Percentiles rank a stretch among this genome's conserved stretches.
phyloP scores from a whole-genome alignment of 345 rosid genomes.

The Physaria fendleri region DNA sequence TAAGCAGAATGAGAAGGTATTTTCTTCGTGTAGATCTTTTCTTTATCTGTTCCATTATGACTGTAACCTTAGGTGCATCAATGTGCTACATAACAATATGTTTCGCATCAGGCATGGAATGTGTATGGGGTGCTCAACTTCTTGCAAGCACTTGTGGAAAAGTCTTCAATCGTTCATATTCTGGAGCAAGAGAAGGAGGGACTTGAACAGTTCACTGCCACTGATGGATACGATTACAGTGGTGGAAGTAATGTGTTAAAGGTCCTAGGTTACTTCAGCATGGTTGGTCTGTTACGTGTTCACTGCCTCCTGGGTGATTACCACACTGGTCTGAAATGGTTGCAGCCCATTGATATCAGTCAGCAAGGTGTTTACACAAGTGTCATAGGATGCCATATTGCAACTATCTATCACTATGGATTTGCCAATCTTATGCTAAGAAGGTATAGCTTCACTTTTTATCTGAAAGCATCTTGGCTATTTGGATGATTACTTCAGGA shows the following conservation, averaged over 20 bases:
- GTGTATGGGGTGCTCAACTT: conserved; percentile 97
- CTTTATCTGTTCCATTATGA: too few species aligned
- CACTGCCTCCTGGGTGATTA: conserved; percentile 97
- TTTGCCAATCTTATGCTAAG: conserved; percentile 97
- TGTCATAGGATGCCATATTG: conserved; percentile 92
- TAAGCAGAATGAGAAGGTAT: conserved; percentile 69
- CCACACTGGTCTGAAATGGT: conserved; percentile 88
- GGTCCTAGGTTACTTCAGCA: conserved; percentile 95
- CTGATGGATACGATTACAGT: conserved; percentile 90
- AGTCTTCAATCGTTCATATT: conserved; percentile 76
- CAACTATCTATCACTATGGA: conserved; percentile 92
- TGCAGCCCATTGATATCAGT: conserved; percentile 85
- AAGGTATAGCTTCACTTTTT: conserved; percentile 42
- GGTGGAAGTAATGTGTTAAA: conserved; percentile 98
- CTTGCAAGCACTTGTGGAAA: conserved; percentile 97
- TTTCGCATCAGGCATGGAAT: conserved; percentile 73
- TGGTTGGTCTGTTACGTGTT: conserved; percentile 91
- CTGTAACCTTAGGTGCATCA: too few species aligned
- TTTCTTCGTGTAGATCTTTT: background rate
- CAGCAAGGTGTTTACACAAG: conserved; percentile 89
- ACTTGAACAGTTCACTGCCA: conserved; percentile 85
- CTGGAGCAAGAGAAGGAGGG: conserved; percentile 93
- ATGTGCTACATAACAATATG: too few species aligned
- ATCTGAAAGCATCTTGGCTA: background rate
- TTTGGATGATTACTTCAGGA: background rate